These are phyloP conservation scores for Geotrichum fermentans DNA, from an alignment of 1,139 yeast genomes.

Conservation along the genomic window DNA sequence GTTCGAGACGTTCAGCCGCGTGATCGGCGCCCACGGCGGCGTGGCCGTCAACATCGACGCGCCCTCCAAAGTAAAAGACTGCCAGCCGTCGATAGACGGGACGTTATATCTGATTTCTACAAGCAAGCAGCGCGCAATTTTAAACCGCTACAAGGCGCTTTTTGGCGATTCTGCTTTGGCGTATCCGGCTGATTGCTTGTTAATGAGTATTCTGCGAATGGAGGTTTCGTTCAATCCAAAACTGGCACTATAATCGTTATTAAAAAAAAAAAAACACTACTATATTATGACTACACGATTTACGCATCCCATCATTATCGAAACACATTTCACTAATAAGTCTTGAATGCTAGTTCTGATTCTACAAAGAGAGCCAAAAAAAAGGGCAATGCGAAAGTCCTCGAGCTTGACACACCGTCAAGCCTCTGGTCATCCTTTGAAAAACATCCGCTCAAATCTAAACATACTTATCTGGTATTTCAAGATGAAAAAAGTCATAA, in stretches of 20 bases:
- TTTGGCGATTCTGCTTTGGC: conserved; percentile 11
- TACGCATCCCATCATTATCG: too few species aligned
- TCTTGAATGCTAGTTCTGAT: too few species aligned
- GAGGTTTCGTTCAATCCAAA: conserved; percentile 10
- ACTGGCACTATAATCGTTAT: not conserved
- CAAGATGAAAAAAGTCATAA: too few species aligned
- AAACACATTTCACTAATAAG: too few species aligned
- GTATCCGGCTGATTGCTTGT: conserved; percentile 25
- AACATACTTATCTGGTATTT: too few species aligned
- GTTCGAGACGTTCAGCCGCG: conserved; percentile 51
- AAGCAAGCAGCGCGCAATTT: conserved; percentile 8
- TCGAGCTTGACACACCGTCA: too few species aligned
- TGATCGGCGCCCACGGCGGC: conserved; percentile 66
- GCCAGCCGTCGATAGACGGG: not conserved
- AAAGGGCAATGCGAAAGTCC: too few species aligned
- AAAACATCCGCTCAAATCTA: too few species aligned
- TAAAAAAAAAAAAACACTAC: too few species aligned
- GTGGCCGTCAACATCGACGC: conserved; percentile 17
- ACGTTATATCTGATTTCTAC: conserved; percentile 22
- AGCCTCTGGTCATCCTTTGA: too few species aligned
- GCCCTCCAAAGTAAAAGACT: conserved; percentile 5
- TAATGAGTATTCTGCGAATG: conserved; percentile 25
- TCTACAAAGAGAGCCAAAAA: too few species aligned
- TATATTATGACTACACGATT: too few species aligned
- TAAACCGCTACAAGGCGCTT: conserved; percentile 15